Percentiles rank a stretch among this genome's conserved stretches.
Evolutionary conservation across 2,329 filamentous ascomycete genomes (phyloP).

Genomic region (Allantophomopsis cytisporea): DNA sequence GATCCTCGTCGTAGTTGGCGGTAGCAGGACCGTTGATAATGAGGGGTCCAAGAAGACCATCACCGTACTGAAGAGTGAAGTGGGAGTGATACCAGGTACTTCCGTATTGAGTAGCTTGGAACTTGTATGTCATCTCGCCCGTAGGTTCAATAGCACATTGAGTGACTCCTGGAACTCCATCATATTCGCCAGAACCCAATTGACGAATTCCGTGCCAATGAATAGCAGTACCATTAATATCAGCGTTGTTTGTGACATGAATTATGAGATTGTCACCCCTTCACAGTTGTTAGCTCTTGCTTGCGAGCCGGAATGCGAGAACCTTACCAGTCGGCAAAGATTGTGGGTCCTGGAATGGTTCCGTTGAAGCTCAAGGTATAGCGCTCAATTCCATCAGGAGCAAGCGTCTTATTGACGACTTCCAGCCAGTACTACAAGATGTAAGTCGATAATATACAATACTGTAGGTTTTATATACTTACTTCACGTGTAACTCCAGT

Average conservation of each 20-base stretch:
- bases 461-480: neutral
- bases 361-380: slow-evolving; percentile 28
- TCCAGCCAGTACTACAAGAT: slow-evolving; percentile 23
- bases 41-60: slow-evolving; percentile 40
- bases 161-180: slow-evolving; percentile 25
- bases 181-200: slow-evolving; percentile 20
- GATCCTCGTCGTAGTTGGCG: slow-evolving; percentile 6
- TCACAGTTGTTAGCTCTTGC: no score
- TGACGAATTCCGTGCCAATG: slow-evolving; percentile 18
- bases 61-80: slow-evolving; percentile 8
- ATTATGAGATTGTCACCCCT: slow-evolving; percentile 24
- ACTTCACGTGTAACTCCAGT: slow-evolving; percentile 10
- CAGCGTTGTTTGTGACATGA: slow-evolving; percentile 54
- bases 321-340: slow-evolving; percentile 22
- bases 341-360: slow-evolving; percentile 27
- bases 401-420: slow-evolving; percentile 24
- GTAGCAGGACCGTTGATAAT: slow-evolving; percentile 29
- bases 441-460: neutral
- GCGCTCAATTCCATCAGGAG: slow-evolving; percentile 28
- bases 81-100: slow-evolving; percentile 6
- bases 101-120: slow-evolving; percentile 4
- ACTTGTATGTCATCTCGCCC: slow-evolving; percentile 4
- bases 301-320: slow-evolving; percentile 13
- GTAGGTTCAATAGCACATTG: slow-evolving; percentile 21
- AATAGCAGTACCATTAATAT: slow-evolving; percentile 11